A percentile compares a stretch with the other conserved stretches of the same genome.
phyloP scores from a whole-genome alignment of 495 filamentous ascomycete genomes.

The Aeminium ludgeri region DNA sequence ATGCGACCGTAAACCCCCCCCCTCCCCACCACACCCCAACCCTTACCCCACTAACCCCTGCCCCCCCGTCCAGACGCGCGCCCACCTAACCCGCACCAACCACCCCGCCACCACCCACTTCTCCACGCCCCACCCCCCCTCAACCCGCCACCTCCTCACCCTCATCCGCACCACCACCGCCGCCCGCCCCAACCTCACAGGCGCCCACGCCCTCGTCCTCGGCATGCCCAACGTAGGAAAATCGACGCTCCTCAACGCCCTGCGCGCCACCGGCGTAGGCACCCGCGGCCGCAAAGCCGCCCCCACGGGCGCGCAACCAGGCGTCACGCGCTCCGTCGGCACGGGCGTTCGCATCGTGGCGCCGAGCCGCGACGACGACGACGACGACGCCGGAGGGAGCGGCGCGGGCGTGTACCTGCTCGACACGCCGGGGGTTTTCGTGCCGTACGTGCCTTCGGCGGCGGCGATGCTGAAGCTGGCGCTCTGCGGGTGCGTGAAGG shows the following conservation, averaged over 20 bases:
- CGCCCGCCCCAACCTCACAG: slow-evolving; percentile 38
- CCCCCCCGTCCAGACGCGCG: too few species aligned
- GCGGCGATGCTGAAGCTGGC: slow-evolving; percentile 87
- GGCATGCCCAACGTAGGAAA: slow-evolving; percentile 97
- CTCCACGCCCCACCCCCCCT: slow-evolving; percentile 34
- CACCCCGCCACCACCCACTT: slow-evolving; percentile 44
- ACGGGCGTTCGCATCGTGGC: slow-evolving; percentile 70
- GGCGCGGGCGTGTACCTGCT: slow-evolving; percentile 45
- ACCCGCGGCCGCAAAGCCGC: slow-evolving; percentile 62
- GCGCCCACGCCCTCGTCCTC: slow-evolving; percentile 67
- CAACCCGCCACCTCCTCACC: slow-evolving; percentile 36
- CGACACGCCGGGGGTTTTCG: slow-evolving; percentile 75
- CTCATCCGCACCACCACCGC: slow-evolving; percentile 35
- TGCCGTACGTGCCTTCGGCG: slow-evolving; percentile 70
- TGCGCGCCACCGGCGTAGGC: slow-evolving; percentile 54
- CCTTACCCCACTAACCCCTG: too few species aligned
- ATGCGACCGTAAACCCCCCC: too few species aligned
- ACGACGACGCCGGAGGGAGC: slow-evolving; percentile 17
- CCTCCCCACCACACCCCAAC: too few species aligned
- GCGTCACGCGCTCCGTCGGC: slow-evolving; percentile 71
- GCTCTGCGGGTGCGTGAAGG: slow-evolving; percentile 79
- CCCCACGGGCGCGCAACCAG: slow-evolving; percentile 69
- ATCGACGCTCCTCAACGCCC: slow-evolving; percentile 73
- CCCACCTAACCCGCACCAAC: too few species aligned
- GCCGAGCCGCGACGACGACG: too few species aligned